Conservation (phyloP, 2,329 filamentous ascomycete species). For the Parastagonospora avenae region DNA sequence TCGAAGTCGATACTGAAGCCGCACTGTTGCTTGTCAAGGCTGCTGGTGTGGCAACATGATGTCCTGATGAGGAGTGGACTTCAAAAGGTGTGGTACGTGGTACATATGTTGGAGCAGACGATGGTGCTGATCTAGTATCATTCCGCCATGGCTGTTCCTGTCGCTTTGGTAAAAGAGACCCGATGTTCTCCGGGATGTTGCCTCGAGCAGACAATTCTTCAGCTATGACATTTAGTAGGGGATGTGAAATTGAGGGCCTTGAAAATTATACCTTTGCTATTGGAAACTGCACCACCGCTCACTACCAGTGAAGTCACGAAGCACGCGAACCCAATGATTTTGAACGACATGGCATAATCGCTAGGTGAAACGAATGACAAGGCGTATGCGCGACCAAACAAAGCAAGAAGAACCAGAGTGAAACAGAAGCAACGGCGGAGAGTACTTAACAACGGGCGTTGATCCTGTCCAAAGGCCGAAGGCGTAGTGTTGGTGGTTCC, state of each 20-base stretch:
- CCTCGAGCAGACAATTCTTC: too few species aligned
- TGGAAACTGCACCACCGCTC: constrained; percentile 2
- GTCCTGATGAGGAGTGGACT: too few species aligned
- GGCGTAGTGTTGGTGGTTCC: constrained; percentile 17
- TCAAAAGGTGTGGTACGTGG: too few species aligned
- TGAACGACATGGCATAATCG: constrained; percentile 47
- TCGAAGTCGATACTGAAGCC: too few species aligned
- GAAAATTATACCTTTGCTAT: constrained; percentile 6
- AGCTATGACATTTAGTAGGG: background rate
- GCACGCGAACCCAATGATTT: constrained; percentile 26
- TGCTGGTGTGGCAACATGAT: too few species aligned
- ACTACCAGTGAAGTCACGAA: constrained; percentile 9
- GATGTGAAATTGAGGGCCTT: background rate
- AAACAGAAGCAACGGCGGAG: constrained; percentile 34
- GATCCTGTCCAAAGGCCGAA: constrained; percentile 29
- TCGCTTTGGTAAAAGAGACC: too few species aligned
- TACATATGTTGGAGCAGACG: too few species aligned
- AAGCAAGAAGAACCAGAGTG: constrained; percentile 27
- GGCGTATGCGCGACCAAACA: constrained; percentile 14
- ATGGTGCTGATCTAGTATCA: too few species aligned
- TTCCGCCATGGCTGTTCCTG: too few species aligned
- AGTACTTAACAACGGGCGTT: constrained; percentile 26
- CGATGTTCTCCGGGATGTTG: too few species aligned
- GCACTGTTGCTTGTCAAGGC: too few species aligned
- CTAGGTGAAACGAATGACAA: constrained; percentile 31